phyloP scores from a whole-genome alignment of 495 filamentous ascomycete species.

The Xylaria scruposa region DNA sequence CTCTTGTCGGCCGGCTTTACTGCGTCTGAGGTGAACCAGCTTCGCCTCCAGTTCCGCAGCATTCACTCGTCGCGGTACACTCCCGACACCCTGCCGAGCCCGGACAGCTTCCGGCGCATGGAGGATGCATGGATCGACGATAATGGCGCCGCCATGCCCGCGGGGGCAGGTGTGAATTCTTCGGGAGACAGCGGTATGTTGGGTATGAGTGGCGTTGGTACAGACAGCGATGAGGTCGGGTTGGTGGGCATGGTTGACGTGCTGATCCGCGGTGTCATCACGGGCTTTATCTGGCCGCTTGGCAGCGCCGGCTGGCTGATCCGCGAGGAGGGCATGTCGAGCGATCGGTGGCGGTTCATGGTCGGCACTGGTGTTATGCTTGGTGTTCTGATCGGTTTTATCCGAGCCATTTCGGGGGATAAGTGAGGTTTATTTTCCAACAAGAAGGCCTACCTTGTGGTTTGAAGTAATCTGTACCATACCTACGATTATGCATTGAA shows the following conservation, averaged over 20 bases:
- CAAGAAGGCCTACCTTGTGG: neutral
- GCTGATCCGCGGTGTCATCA: constrained; percentile 84
- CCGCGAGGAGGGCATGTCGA: constrained; percentile 89
- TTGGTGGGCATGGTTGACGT: constrained; percentile 67
- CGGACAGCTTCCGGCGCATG: constrained; percentile 61
- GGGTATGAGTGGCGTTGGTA: constrained; percentile 45
- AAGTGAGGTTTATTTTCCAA: constrained; percentile 25
- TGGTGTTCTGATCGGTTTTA: constrained; percentile 49
- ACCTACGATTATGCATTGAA: constrained; percentile 29
- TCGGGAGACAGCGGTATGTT: constrained; percentile 40
- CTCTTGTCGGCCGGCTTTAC: constrained; percentile 82
- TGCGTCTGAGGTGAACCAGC: constrained; percentile 74
- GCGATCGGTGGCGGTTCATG: constrained; percentile 78
- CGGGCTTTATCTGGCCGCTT: constrained; percentile 94
- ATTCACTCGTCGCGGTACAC: constrained; percentile 79
- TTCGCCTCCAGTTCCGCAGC: constrained; percentile 84
- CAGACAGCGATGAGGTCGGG: constrained; percentile 59
- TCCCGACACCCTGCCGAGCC: constrained; percentile 81
- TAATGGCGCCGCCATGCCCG: constrained; percentile 54
- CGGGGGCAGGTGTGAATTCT: constrained; percentile 31
- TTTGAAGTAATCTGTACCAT: neutral
- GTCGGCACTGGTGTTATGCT: constrained; percentile 78
- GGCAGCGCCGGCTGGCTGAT: constrained; percentile 84
- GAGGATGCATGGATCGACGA: constrained; percentile 95
- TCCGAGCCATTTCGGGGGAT: constrained; percentile 47